Evolutionary conservation across 2,329 filamentous ascomycete species (phyloP).

Genomic region (Bimuria novae-zelandiae): DNA sequence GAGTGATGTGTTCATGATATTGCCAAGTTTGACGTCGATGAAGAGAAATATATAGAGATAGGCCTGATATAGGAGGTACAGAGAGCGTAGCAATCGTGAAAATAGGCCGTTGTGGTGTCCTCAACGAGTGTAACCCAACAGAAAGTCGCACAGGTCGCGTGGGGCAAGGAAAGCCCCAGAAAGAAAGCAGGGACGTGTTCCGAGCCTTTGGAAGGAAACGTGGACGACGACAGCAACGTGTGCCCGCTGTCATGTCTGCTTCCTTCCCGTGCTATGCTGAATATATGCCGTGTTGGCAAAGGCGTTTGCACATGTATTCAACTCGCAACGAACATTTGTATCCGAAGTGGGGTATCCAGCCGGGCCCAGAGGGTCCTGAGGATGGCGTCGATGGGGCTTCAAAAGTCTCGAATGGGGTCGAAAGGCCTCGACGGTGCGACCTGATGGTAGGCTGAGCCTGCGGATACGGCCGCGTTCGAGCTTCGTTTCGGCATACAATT

Average conservation of each 20-base stretch:
- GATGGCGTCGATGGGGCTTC: not conserved
- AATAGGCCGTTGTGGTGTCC: conserved; percentile 4
- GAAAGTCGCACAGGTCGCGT: conserved; percentile 1
- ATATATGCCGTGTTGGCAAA: not conserved
- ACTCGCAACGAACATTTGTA: conserved; percentile 5
- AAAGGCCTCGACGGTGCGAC: not conserved
- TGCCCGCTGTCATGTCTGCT: not conserved
- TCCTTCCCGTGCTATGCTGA: conserved; percentile 1
- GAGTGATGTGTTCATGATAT: conserved; percentile 4
- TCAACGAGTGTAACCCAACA: conserved; percentile 1
- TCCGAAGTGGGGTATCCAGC: not conserved
- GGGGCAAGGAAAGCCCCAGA: conserved; percentile 1
- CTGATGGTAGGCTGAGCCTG: conserved; percentile 3
- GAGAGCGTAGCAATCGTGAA: conserved; percentile 1
- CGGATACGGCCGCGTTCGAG: not conserved
- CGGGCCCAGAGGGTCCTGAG: not conserved
- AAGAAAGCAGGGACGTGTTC: not conserved
- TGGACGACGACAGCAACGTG: not conserved
- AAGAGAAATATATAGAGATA: not conserved
- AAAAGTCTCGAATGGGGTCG: conserved; percentile 4
- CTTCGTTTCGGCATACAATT: conserved; percentile 2
- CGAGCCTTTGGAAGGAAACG: not conserved
- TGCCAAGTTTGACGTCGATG: conserved; percentile 1
- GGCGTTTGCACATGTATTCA: not conserved
- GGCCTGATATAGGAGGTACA: not conserved